Conservation (phyloP, 306 rosid species). For the Quercus dentata region DNA sequence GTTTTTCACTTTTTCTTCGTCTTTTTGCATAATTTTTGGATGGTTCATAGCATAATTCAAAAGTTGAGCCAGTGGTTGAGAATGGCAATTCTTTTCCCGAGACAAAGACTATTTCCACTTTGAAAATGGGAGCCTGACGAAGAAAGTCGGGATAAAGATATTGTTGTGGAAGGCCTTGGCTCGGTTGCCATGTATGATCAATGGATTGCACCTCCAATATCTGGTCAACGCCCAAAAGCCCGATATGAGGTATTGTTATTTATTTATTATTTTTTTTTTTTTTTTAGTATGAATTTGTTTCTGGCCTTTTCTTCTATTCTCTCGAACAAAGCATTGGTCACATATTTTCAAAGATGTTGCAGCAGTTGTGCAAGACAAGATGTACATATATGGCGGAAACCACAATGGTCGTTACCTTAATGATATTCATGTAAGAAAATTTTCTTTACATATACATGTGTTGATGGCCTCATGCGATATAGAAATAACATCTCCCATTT, state of each 20-base stretch:
- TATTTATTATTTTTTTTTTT: background rate
- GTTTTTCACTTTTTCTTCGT: background rate
- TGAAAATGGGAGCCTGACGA: conserved; percentile 65
- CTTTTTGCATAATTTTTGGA: conserved; percentile 20
- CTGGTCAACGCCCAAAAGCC: conserved; percentile 72
- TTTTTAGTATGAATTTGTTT: conserved; percentile 6
- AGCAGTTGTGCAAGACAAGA: conserved; percentile 77
- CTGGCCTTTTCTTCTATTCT: background rate
- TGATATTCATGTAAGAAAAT: conserved; percentile 77
- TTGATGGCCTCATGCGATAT: background rate
- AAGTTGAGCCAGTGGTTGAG: conserved; percentile 57
- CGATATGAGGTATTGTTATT: conserved; percentile 75
- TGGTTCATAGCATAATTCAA: conserved; percentile 57
- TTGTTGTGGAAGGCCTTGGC: conserved; percentile 66
- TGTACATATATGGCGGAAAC: conserved; percentile 94
- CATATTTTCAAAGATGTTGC: conserved; percentile 80
- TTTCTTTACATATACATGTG: conserved; percentile 11
- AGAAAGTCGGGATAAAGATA: conserved; percentile 73
- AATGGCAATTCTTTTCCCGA: conserved; percentile 75
- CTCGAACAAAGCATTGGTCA: conserved; percentile 26
- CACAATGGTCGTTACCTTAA: conserved; percentile 96
- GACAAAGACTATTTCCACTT: conserved; percentile 62
- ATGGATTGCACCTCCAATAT: conserved; percentile 72
- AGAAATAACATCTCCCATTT: background rate
- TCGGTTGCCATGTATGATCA: conserved; percentile 74